Evolutionary conservation across 352 stramenopile species (phyloP).

Genomic region (Pythium sp.): DNA sequence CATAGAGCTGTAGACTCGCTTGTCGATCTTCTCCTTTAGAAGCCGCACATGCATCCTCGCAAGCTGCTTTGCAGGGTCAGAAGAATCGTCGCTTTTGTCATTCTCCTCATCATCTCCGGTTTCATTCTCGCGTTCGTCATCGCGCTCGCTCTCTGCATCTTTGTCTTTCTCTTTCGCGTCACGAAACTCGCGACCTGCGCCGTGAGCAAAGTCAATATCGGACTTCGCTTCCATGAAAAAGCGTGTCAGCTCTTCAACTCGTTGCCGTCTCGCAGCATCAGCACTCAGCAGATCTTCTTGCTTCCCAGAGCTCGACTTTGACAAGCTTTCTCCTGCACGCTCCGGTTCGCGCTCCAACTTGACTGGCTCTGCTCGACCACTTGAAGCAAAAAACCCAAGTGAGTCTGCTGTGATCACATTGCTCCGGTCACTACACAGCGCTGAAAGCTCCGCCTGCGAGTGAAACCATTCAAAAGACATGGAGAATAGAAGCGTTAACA

Average conservation of each 20-base stretch:
- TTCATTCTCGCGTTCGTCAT: slow-evolving; percentile 59
- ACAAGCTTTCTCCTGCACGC: slow-evolving; percentile 19
- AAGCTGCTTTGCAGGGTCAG: slow-evolving; percentile 43
- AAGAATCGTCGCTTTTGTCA: slow-evolving; percentile 37
- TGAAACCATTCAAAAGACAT: background rate
- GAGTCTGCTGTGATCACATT: slow-evolving; percentile 76
- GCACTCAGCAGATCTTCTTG: slow-evolving; percentile 70
- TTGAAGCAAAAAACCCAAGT: slow-evolving; percentile 60
- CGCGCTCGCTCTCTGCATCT: slow-evolving; percentile 57
- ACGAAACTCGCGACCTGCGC: slow-evolving; percentile 62
- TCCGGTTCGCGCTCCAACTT: slow-evolving; percentile 73
- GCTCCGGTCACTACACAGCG: slow-evolving; percentile 69
- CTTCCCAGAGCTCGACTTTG: slow-evolving; percentile 24
- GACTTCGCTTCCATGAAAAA: slow-evolving; percentile 91
- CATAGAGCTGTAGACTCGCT: slow-evolving; percentile 77
- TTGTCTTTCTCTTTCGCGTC: slow-evolving; percentile 73
- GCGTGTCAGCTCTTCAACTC: slow-evolving; percentile 82
- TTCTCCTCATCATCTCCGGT: slow-evolving; percentile 58
- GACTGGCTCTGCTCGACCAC: slow-evolving; percentile 58
- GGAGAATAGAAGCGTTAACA: background rate
- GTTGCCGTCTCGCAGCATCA: slow-evolving; percentile 71
- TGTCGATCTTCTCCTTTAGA: slow-evolving; percentile 67
- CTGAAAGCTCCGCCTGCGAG: slow-evolving; percentile 54
- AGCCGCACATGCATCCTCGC: slow-evolving; percentile 53
- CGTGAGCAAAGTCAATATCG: slow-evolving; percentile 86